Base-by-base conservation (phyloP, 164 flowering plant genomes). In the Stephania yunnanensis region DNA sequence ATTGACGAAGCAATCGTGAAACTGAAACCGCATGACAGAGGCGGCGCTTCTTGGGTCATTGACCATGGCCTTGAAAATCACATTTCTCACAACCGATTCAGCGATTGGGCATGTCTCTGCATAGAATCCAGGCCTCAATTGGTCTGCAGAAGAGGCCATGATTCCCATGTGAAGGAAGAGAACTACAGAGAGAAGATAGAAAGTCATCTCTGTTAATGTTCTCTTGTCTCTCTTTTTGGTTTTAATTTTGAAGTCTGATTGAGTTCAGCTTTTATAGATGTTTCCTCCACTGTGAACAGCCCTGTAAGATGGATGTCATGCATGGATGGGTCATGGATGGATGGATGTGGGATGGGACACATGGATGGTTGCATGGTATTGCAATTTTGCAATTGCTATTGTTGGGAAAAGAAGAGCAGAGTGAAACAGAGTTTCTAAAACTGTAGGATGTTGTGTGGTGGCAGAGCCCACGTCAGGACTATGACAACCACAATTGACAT, bases 1-100 rank as follows among this genome's bases (percentile, higher is more conserved):
- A 77, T 92, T 88, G 11, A 95, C 99, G 42, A 95, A 89, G 82
- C 98, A 95, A 69, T 95, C 99, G 73, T 95, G 99, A 82, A 93
- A 95, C 65, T 95, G 99, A 67, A 93, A 81, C 20, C 99, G 92
- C 98, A 95, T 93, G 63, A 93, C 97, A 4, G 98, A 93, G 45
- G 99, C 97, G 1, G 74, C 91, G 71, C 87, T 89, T 71, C 98
- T 81, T 20, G 87, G 77, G 72, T 95, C 97, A 80, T 86, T 84
- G 4, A 63, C 20, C 87, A 88, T 79, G 79, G 94, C 89, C 53
- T 79, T 81, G 75, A 15, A 50, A 81, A 93, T 84, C 75, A 83
- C 89, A 17, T 81, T 75, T 46, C 90, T 76, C 25, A 92, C 98
- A 0, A 84, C 79, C 1, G 45, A 42, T 77, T 93, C 96, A 0